Percentiles rank a stretch among this genome's conserved stretches.
Conservation (phyloP, 352 stramenopile species). For the Globisporangium rhizosaccharum region DNA sequence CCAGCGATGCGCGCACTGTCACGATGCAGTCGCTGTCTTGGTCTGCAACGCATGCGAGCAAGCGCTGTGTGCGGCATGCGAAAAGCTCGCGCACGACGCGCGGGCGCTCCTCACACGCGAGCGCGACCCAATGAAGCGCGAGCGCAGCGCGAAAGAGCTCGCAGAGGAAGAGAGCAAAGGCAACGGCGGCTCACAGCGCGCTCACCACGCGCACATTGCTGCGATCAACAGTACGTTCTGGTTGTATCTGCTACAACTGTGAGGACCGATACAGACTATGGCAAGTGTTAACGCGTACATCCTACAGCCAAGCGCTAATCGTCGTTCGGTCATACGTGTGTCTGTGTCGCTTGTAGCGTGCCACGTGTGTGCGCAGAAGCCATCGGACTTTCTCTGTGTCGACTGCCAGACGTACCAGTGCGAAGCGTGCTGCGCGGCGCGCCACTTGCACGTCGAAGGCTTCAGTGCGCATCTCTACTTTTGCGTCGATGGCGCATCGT, state of each 20-base stretch:
- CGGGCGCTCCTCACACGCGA: constrained; percentile 6
- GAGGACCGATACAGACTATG: neutral
- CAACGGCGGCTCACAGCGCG: constrained; percentile 18
- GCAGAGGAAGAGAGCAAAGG: constrained; percentile 36
- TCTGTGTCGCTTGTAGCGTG: constrained; percentile 26
- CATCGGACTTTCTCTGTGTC: constrained; percentile 48
- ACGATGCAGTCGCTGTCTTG: constrained; percentile 27
- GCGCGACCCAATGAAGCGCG: neutral
- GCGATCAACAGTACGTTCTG: constrained; percentile 35
- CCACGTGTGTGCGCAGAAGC: constrained; percentile 36
- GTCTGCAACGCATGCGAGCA: constrained; percentile 47
- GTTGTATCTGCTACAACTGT: neutral
- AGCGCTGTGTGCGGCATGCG: neutral
- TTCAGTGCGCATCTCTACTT: constrained; percentile 42
- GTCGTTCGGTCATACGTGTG: too few species aligned
- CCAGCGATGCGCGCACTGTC: constrained; percentile 35
- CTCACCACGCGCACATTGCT: constrained; percentile 40
- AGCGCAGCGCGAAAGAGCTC: neutral
- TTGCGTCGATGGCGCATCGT: constrained; percentile 50
- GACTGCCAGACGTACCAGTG: constrained; percentile 55
- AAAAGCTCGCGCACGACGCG: constrained; percentile 25
- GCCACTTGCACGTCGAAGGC: constrained; percentile 23
- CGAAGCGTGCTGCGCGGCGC: constrained; percentile 39
- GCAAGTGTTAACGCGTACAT: neutral
- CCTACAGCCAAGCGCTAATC: too few species aligned